A percentile compares a stretch with the other conserved stretches of the same genome.
Evolutionary conservation across 768 basidiomycete genomes (phyloP).

Genomic region (Mycena vulgaris): DNA sequence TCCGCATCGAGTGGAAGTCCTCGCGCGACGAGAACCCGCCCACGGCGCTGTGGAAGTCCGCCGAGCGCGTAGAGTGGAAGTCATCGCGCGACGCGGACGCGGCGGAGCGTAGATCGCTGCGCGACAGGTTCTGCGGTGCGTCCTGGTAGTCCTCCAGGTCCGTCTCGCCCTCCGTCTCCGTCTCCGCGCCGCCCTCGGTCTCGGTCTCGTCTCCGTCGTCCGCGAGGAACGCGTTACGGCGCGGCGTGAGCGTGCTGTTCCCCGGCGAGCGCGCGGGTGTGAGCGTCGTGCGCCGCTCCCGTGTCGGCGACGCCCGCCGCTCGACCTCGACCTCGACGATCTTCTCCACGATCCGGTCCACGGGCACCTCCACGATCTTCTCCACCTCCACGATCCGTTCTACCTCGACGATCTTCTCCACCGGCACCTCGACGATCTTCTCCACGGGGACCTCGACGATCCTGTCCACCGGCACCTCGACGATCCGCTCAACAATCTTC

Average conservation of each 20-base stretch:
- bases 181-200: slow-evolving; percentile 78
- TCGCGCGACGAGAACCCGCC: neutral
- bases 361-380: neutral
- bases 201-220: slow-evolving; percentile 64
- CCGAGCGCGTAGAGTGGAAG: slow-evolving; percentile 26
- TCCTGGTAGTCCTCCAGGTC: slow-evolving; percentile 83
- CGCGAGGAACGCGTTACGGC: slow-evolving; percentile 20
- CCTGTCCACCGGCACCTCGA: slow-evolving; percentile 48
- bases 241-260: slow-evolving; percentile 59
- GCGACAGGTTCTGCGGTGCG: slow-evolving; percentile 68
- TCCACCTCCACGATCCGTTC: slow-evolving; percentile 21
- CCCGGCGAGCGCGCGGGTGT: slow-evolving; percentile 51
- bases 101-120: slow-evolving; percentile 26
- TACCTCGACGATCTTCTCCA: slow-evolving; percentile 50
- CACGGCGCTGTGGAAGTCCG: slow-evolving; percentile 42
- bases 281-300: slow-evolving; percentile 43
- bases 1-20: slow-evolving; percentile 41
- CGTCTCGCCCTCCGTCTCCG: slow-evolving; percentile 68
- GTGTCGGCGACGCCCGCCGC: slow-evolving; percentile 48
- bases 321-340: slow-evolving; percentile 46
- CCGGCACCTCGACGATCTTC: slow-evolving; percentile 47
- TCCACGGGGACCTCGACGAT: too few species aligned
- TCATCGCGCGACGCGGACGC: slow-evolving; percentile 31
- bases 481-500: slow-evolving; percentile 46
- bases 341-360: slow-evolving; percentile 57